Base-by-base conservation (phyloP, 768 basidiomycete genomes). In the Filobasidium floriforme region DNA sequence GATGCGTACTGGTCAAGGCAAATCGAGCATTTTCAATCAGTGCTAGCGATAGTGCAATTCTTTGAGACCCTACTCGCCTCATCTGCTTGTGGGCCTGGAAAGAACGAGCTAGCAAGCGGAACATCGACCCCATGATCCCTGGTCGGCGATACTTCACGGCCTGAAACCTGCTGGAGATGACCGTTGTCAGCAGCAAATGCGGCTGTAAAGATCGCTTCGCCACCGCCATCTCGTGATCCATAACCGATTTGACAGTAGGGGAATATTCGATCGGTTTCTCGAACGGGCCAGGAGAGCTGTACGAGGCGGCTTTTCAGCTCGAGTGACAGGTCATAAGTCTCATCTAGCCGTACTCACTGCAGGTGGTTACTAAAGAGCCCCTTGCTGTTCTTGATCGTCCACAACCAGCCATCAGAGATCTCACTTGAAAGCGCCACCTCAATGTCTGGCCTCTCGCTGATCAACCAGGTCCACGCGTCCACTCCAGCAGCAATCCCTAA, bases 401-500 rank as follows among this genome's bases (percentile, higher is more conserved):
- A 83, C 59, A 87, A 83, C 96, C 96, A 99, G 1, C 89, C 89
- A 1, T 89, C 85, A 55, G 90, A 80, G 60, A 98, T 84, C 72
- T 97, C 92, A 5, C 85, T 81, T 83, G 97, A 88, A 22, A 97
- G 78, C 1, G 87, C 85, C 59, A 92, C 85, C 77, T 97, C 93
- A 12, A 88, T 81, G 57, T 84, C 84, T 0, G 89, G 87, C 66
- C 89, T 85, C 75, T 94, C 89, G 15, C 89, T 86, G 61, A 96
- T 88, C 0, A 96, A 83, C 93, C 93, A 97, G 2, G 89, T 91
- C 96, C 96, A 98, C 11, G 88, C 88, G 74, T 98, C 92, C 51
- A 92, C 87, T 0, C 90, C 93, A 1, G 89, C 85, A 18, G 89
- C 84, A 65, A 97, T 85, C 0, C 92, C 86, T 4, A 89, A 81